Evolutionary conservation across 306 rosid species (phyloP), one percentile per base, ranked within the genome.

Genomic region (Pyrus communis): DNA sequence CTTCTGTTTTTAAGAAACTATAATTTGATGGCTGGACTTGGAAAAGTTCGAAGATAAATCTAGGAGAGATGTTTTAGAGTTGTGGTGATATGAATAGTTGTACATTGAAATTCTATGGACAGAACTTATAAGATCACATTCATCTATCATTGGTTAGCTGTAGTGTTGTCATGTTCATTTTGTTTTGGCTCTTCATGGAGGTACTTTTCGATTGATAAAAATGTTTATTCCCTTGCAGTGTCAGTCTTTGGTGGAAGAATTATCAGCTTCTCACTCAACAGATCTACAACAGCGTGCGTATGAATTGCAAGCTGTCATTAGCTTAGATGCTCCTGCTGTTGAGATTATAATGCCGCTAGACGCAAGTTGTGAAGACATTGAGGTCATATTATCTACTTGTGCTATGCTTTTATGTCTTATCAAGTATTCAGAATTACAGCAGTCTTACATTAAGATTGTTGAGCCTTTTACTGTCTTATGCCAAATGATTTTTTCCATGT

Each of bases 251-350:
- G 78, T 91, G 73, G 98, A 93, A 85, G 96, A 87, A 76, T 75
- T 90, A 80, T 84, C 91, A 65, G 96, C 98, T 42, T 90, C 98
- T 77, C 87, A 93, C 85, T 93, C 94, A 64, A 91, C 93, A 28
- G 98, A 93, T 86, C 79, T 93, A 88, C 97, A 93, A 86, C 98
- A 93, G 77, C 97, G 96, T 76, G 95, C 98, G 12, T 91, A 93
- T 84, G 98, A 93, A 84, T 86, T 91, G 85, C 98, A 88, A 87
- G 89, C 87, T 69, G 85, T 88, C 68, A 27, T 76, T 67, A 79
- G 87, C 61, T 85, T 90, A 85, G 90, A 89, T 76, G 80, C 87
- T 67, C 81, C 43, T 79, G 91, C 93, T 60, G 82, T 86, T 51
- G 84, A 82, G 77, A 74, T 64, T 79, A 87, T 89, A 77, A 73